These are phyloP conservation scores for Artemisia princeps DNA, from an alignment of 140 eudicot species.

Conservation along the genomic window DNA sequence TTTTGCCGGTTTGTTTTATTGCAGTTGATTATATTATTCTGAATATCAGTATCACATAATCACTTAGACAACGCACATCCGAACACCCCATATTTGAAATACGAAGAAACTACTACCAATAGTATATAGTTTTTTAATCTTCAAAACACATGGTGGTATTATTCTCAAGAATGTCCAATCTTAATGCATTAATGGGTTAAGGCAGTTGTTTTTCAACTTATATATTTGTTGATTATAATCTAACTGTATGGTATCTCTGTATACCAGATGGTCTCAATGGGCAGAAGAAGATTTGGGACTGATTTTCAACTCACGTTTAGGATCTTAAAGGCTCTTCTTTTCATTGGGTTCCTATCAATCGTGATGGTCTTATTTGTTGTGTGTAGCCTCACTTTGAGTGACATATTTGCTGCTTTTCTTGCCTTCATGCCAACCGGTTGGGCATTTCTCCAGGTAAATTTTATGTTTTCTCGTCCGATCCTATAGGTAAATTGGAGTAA, in stretches of 20 bases:
- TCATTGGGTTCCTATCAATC: slow-evolving; percentile 80
- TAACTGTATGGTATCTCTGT: slow-evolving; percentile 14
- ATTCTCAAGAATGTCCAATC: background rate
- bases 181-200: background rate
- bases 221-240: background rate
- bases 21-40: too few species aligned
- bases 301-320: slow-evolving; percentile 98
- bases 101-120: background rate
- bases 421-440: slow-evolving; percentile 97
- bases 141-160: background rate
- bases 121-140: background rate
- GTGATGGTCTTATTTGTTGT: slow-evolving; percentile 81
- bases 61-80: background rate
- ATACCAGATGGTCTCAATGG: slow-evolving; percentile 86
- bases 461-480: background rate
- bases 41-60: background rate
- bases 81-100: background rate
- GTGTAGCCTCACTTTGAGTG: slow-evolving; percentile 57
- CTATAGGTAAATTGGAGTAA: too few species aligned
- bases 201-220: background rate
- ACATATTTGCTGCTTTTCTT: slow-evolving; percentile 73
- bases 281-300: slow-evolving; percentile 85
- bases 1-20: too few species aligned
- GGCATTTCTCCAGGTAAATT: slow-evolving; percentile 85
- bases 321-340: slow-evolving; percentile 86